Percentiles rank a stretch among this genome's conserved stretches.
Evolutionary conservation across 805 yeast species (phyloP).

Genomic region (Myxozyma vanderwaltii): DNA sequence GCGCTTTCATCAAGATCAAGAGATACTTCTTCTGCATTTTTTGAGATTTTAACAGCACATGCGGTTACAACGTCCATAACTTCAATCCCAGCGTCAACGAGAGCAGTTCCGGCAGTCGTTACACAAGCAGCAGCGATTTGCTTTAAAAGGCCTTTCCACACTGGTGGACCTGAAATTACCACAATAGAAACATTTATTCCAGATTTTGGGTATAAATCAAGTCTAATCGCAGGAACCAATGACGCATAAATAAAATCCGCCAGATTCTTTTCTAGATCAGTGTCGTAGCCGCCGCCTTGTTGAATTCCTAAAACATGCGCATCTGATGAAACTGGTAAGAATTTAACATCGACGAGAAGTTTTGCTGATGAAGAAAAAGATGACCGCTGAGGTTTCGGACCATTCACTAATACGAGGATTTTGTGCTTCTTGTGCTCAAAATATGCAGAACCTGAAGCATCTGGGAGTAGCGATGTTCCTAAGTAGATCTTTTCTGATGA

Average conservation of each 20-base stretch:
- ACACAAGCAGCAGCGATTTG: slow-evolving; percentile 46
- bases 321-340: slow-evolving; percentile 55
- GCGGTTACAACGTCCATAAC: slow-evolving; percentile 70
- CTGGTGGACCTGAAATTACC: slow-evolving; percentile 54
- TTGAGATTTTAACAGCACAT: slow-evolving; percentile 21
- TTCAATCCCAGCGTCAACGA: slow-evolving; percentile 85
- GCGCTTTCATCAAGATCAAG: slow-evolving; percentile 21
- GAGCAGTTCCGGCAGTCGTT: slow-evolving; percentile 69
- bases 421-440: slow-evolving; percentile 65
- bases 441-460: slow-evolving; percentile 82
- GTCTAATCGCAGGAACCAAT: slow-evolving; percentile 54
- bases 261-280: slow-evolving; percentile 45
- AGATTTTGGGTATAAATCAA: slow-evolving; percentile 84
- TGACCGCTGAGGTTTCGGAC: slow-evolving; percentile 84
- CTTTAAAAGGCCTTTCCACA: slow-evolving; percentile 39
- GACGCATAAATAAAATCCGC: slow-evolving; percentile 55
- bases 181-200: slow-evolving; percentile 77
- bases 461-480: slow-evolving; percentile 64
- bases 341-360: slow-evolving; percentile 60
- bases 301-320: slow-evolving; percentile 34
- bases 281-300: slow-evolving; percentile 37
- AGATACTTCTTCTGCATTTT: not conserved
- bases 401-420: slow-evolving; percentile 73
- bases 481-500: slow-evolving; percentile 46
- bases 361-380: slow-evolving; percentile 68